Base-by-base conservation (phyloP, 2,329 filamentous ascomycete genomes). In the Elsinoe ampelina region DNA sequence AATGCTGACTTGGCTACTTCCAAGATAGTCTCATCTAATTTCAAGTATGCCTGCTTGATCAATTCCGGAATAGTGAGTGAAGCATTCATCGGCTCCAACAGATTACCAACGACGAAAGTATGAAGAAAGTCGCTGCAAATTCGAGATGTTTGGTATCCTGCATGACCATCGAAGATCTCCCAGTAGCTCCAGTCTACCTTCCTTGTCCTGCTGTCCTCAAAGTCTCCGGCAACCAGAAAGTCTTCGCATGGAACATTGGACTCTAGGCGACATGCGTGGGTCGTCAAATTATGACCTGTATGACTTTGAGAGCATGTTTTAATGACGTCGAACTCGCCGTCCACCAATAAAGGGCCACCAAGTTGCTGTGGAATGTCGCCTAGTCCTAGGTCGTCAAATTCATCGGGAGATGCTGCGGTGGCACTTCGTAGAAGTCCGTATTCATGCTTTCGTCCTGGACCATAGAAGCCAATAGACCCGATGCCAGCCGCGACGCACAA, bases 141-240 rank as follows among this genome's bases (percentile, higher is more conserved):
- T 65, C 26, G 6, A 64, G 57, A 2, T 68, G 67, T 70, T 7
- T 62, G 58, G 3, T 63, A 59, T 13, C 69, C 68, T 41, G 67
- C 67, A 63, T 75, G 73, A 1, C 73, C 73, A 54, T 75, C 73
- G 38, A 72, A 74, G 26, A 74, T 66, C 7, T 61, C 69, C 70
- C 71, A 74, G 8, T 61, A 60, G 61, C 66, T 63, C 67, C 68
- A 70, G 2, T 26, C 13, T 7, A 32, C 34, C 17, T 30, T 39
- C 5, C 47, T 20, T 7, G 48, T 34, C 11, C 19, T 10, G 1
- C 55, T 43, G 19, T 34, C 20, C n/a, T 35, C 13, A 5, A 58
- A 7, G 10, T 36, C 34, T n/a, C 52, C 56, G 36, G 54, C 47
- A 1, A 32, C 15, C 20, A 52, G 45, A 8, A 22, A 12, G 26